phyloP scores from a whole-genome alignment of 1,139 yeast genomes.

The Spencermartinsiella ligniputridi region DNA sequence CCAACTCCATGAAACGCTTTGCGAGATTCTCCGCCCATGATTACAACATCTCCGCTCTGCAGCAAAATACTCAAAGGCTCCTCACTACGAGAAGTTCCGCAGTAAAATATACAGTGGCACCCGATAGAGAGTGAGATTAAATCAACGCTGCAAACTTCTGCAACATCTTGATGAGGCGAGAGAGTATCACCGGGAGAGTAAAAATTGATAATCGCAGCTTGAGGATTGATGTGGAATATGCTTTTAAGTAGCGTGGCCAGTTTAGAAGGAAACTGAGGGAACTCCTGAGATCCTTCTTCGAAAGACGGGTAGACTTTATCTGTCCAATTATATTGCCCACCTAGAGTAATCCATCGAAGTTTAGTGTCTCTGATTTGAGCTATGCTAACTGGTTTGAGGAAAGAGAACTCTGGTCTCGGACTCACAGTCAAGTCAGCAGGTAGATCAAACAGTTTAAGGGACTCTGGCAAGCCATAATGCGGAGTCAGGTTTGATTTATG shows the following conservation, averaged over 20 bases:
- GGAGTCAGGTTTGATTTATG: conserved; percentile 38
- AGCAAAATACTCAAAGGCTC: conserved; percentile 34
- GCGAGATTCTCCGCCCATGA: conserved; percentile 41
- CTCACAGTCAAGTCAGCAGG: conserved; percentile 5
- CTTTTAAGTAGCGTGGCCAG: conserved; percentile 25
- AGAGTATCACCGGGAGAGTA: conserved; percentile 41
- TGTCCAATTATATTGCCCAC: conserved; percentile 46
- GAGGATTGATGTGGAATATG: conserved; percentile 27
- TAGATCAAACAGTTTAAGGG: conserved; percentile 18
- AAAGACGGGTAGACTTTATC: conserved; percentile 39
- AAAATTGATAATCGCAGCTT: conserved; percentile 43
- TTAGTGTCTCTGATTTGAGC: conserved; percentile 24
- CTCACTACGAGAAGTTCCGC: conserved; percentile 24
- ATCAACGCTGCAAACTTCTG: conserved; percentile 37
- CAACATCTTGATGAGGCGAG: conserved; percentile 43
- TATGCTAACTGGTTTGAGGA: conserved; percentile 5
- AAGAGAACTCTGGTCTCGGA: background rate
- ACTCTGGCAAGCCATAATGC: conserved; percentile 28
- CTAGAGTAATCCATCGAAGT: conserved; percentile 43
- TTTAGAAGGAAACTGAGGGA: conserved; percentile 36
- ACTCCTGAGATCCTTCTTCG: conserved; percentile 29
- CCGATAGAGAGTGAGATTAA: conserved; percentile 38
- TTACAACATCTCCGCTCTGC: conserved; percentile 38
- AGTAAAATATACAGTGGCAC: conserved; percentile 38
- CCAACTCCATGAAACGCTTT: conserved; percentile 43